Base-by-base conservation (phyloP, 768 basidiomycete species). In the Lanmaoa rubissima region DNA sequence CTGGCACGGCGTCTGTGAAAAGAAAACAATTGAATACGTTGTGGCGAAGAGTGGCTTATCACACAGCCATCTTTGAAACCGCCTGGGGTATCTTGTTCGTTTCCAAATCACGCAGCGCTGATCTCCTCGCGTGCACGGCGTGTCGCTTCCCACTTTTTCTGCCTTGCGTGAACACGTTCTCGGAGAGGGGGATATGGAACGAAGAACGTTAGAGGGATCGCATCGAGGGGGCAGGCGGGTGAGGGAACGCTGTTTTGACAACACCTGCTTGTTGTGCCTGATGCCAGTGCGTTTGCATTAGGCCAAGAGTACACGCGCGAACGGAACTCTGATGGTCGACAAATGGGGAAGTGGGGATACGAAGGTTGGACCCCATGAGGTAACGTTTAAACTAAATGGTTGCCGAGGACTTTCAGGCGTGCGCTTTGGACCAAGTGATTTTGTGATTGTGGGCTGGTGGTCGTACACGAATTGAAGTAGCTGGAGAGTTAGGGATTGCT, bases 171-270 rank as follows among this genome's bases (percentile, higher is more conserved):
- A 24, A 24, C 21, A 24, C 21, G 21, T 24, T 24, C 21, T 24
- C 21, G 21, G 21, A 24, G 21, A 24, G 13, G 16, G 13, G n/a
- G 38, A 34, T 14, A 16, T 19, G 24, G 9, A 28, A 31, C 8
- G 13, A 32, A 31, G 28, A 14, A 17, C 14, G 38, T 16, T 2
- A 41, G 39, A 46, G 46, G 53, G 59, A 42, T 61, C 60, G 17
- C 58, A 61, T 61, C 52, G 59, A 49, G 55, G 35, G 14, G 14
- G 49, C n/a, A 14, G 38, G 32, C 13, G 16, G 26, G 43, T 9
- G 21, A 39, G 21, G 12, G 2, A 12, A 17, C 7, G 9, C n/a
- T 32, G 4, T 35, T 46, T 5, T 21, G 12, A 45, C 10, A 6
- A 28, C 46, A 40, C 40, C 5, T 13, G 36, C 14, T 28, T 44